These are phyloP conservation scores for Neurospora sp. DNA, from an alignment of 495 filamentous ascomycete species.

Conservation along the genomic window DNA sequence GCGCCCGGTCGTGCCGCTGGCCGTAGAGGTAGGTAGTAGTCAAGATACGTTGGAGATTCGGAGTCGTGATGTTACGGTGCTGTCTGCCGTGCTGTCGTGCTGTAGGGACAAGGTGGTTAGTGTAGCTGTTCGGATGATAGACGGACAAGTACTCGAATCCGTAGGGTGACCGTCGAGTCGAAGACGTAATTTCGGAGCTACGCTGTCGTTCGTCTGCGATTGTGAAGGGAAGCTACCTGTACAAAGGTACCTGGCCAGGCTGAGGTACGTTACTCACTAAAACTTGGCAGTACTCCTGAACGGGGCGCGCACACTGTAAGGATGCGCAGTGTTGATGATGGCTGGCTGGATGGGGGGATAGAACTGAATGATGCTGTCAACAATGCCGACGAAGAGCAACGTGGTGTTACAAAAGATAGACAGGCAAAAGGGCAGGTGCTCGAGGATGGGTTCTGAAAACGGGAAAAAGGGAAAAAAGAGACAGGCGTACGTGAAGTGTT, in stretches of 20 bases:
- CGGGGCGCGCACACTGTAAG: background rate
- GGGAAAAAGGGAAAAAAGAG: background rate
- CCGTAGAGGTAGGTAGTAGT: background rate
- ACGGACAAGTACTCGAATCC: background rate
- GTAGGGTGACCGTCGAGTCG: background rate
- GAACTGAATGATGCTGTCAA: background rate
- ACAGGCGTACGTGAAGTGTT: constrained; percentile 1
- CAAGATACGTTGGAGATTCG: background rate
- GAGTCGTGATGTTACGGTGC: background rate
- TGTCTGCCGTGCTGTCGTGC: background rate
- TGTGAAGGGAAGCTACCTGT: background rate
- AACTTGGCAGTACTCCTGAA: background rate
- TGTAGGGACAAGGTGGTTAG: background rate
- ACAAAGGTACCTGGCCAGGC: background rate
- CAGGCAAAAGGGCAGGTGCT: background rate
- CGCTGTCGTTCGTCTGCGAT: background rate
- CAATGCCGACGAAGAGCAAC: background rate
- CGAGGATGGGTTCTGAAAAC: background rate
- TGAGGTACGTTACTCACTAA: background rate
- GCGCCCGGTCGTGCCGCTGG: background rate
- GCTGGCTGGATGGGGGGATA: background rate
- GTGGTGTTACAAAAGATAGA: background rate
- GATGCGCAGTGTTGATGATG: background rate
- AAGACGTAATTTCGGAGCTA: background rate
- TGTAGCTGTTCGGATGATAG: background rate